Evolutionary conservation across 192 early-diverging fungal species (phyloP), one percentile per base, ranked within the genome.

Genomic region (Podila epicladia): DNA sequence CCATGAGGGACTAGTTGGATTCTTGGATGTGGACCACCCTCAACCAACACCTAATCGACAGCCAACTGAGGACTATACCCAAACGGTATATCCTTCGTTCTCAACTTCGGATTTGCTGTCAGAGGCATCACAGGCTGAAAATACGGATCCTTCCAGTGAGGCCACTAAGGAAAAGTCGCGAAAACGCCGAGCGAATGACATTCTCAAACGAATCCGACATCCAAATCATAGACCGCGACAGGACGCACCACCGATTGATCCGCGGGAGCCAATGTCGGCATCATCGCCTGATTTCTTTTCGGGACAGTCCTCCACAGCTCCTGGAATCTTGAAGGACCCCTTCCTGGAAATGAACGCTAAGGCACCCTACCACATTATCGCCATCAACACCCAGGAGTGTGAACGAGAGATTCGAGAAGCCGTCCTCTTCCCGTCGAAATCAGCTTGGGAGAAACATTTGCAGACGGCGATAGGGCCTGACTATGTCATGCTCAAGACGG

Each of bases 331-430:
- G 32, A 61, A 83, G 13, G 57, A 55, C 0, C 77, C 77, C 0
- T 76, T 70, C 22, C 51, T 83, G 41, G 69, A 75, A 32, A 75
- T 66, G 73, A 64, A 67, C 24, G 12, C 64, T 0, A 58, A 73
- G 48, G 80, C 85, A 24, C 87, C 87, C 0, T 89, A 87, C 60
- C 87, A 89, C 67, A 50, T 89, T 17, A 65, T 89, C 3, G 87
- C 72, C 9, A 85, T 89, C 41, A 86, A 86, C n/a, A 89, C 87
- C 0, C 87, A 89, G 64, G 87, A 89, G 58, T 89, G 87, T 62
- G 86, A 89, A 41, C 82, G 85, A 28, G 86, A 87, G 53, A 89
- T 89, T 24, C 64, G 76, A n/a, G 86, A 86, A 58, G 77, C 87
- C 0, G 67, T 89, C 9, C 66, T 89, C 6, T 86, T 85, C 51